A percentile compares a stretch with the other conserved stretches of the same genome.
These are phyloP conservation scores for Penicillium tannophilum DNA, from an alignment of 495 filamentous ascomycete species.

Conservation along the genomic window DNA sequence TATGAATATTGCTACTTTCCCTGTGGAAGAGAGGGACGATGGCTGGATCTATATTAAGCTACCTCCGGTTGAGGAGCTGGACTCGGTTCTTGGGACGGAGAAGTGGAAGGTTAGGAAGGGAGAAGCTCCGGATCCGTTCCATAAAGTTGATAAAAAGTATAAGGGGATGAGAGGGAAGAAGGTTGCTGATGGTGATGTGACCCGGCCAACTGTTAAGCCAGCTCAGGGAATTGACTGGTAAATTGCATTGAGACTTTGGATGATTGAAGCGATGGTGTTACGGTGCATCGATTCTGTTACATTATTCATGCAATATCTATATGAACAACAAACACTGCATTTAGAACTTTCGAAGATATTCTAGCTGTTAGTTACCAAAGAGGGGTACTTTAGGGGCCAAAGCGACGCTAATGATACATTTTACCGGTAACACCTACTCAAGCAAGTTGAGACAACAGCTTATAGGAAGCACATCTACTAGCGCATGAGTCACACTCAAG, in stretches of 20 bases:
- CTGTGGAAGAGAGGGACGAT: conserved; percentile 74
- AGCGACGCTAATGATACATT: too few species aligned
- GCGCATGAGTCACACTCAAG: too few species aligned
- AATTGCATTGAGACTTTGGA: neutral
- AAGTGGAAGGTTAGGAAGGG: conserved; percentile 82
- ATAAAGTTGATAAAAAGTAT: conserved; percentile 68
- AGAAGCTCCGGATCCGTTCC: conserved; percentile 65
- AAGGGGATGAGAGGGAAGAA: conserved; percentile 61
- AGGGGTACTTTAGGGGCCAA: too few species aligned
- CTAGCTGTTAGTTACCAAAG: too few species aligned
- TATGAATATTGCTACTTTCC: conserved; percentile 86
- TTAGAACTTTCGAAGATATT: too few species aligned
- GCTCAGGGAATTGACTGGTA: conserved; percentile 71
- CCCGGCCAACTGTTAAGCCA: conserved; percentile 44
- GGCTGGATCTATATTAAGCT: conserved; percentile 86
- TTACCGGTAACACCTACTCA: too few species aligned
- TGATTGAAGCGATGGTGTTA: conserved; percentile 4
- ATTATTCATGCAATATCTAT: neutral
- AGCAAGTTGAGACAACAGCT: too few species aligned
- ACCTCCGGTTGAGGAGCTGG: conserved; percentile 83
- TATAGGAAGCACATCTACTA: too few species aligned
- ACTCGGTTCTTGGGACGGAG: conserved; percentile 76
- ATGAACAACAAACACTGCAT: neutral
- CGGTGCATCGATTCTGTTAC: conserved; percentile 5
- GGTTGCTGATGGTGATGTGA: conserved; percentile 49